These are phyloP conservation scores for Cicer cuneatum DNA, from an alignment of 306 rosid genomes.

Conservation along the genomic window DNA sequence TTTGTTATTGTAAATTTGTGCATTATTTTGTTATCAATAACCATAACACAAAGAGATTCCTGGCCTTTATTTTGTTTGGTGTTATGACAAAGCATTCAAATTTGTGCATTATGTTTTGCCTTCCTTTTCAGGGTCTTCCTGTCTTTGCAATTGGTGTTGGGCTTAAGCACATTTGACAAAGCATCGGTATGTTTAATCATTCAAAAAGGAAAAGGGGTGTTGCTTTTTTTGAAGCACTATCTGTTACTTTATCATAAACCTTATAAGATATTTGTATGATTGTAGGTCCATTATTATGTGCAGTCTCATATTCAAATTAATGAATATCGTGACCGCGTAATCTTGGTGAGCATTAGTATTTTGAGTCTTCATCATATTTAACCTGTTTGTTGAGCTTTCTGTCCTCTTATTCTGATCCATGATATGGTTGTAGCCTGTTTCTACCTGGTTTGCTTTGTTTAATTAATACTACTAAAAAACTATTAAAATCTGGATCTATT, in stretches of 20 bases:
- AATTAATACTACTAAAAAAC: too few species aligned
- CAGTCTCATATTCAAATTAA: slow-evolving; percentile 98
- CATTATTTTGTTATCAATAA: too few species aligned
- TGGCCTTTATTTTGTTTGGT: too few species aligned
- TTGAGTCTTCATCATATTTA: slow-evolving; percentile 35
- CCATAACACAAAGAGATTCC: too few species aligned
- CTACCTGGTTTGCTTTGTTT: too few species aligned
- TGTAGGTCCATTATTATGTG: slow-evolving; percentile 92
- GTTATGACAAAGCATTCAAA: background rate
- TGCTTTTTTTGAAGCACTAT: too few species aligned
- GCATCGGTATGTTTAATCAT: slow-evolving; percentile 91
- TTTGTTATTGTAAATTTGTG: background rate
- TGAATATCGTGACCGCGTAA: slow-evolving; percentile 82
- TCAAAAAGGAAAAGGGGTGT: too few species aligned
- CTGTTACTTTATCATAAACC: too few species aligned
- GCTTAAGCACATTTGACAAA: slow-evolving; percentile 84
- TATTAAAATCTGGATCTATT: too few species aligned
- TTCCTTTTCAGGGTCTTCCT: slow-evolving; percentile 76
- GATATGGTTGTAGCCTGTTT: slow-evolving; percentile 66
- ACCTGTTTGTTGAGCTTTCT: slow-evolving; percentile 24
- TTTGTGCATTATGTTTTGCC: slow-evolving; percentile 17
- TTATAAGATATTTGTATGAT: slow-evolving; percentile 23
- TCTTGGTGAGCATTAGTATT: slow-evolving; percentile 66
- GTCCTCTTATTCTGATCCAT: slow-evolving; percentile 41
- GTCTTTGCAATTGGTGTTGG: slow-evolving; percentile 87